These are phyloP conservation scores for Cryptococcus wingfieldii DNA, from an alignment of 1,284 basidiomycete species.

Conservation along the genomic window DNA sequence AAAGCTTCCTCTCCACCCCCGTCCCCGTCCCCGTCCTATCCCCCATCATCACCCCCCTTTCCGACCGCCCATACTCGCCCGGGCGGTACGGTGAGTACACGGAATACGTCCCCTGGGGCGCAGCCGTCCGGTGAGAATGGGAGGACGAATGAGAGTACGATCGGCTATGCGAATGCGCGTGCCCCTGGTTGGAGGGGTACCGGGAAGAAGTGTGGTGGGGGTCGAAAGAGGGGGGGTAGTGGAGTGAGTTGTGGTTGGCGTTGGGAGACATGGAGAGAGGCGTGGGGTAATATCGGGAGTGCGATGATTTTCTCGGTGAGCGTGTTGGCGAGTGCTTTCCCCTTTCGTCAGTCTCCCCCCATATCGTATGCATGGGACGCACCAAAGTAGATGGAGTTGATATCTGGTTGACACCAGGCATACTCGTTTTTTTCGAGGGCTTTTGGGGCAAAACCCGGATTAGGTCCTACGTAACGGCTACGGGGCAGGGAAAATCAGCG, in stretches of 20 bases:
- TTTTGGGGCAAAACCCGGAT: no score
- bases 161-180: no score
- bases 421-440: not conserved
- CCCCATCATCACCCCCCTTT: slow-evolving; percentile 25
- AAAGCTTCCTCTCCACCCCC: slow-evolving; percentile 29
- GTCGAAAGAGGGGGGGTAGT: slow-evolving; percentile 23
- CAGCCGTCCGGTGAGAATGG: slow-evolving; percentile 11
- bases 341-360: not conserved
- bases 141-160: not conserved
- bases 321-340: slow-evolving; percentile 11
- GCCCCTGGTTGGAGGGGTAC: slow-evolving; percentile 1
- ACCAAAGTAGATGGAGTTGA: not conserved
- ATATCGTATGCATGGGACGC: no score
- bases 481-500: not conserved
- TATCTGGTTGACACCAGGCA: not conserved
- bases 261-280: slow-evolving; percentile 28
- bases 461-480: not conserved
- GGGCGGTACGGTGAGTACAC: slow-evolving; percentile 32
- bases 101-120: not conserved
- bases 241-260: slow-evolving; percentile 14
- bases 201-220: slow-evolving; percentile 19
- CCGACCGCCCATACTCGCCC: slow-evolving; percentile 33
- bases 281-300: slow-evolving; percentile 22
- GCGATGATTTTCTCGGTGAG: slow-evolving; percentile 19
- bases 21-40: slow-evolving; percentile 16